These are phyloP conservation scores for Ilex asprella DNA, from an alignment of 257 asterid species.

Conservation along the genomic window DNA sequence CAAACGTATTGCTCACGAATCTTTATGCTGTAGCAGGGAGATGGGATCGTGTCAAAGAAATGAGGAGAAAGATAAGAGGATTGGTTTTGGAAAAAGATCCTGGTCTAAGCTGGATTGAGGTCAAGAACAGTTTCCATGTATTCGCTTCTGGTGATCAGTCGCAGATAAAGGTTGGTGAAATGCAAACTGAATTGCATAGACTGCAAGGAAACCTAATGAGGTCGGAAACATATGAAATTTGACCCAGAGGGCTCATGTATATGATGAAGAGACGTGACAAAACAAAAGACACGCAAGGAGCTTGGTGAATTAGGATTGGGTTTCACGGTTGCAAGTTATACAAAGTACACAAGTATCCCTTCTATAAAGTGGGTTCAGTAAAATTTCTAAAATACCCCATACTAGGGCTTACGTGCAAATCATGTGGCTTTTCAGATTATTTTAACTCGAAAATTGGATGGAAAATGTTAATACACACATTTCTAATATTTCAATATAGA, in stretches of 20 bases:
- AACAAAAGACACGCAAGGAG: neutral
- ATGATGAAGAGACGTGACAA: neutral
- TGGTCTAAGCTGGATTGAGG: conserved; percentile 76
- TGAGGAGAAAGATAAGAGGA: conserved; percentile 47
- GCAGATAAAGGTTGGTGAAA: conserved; percentile 27
- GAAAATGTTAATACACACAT: too few species aligned
- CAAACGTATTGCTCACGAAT: conserved; percentile 43
- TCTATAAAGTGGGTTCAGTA: neutral
- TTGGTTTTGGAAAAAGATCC: conserved; percentile 45
- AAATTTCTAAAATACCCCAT: neutral
- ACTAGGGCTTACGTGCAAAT: neutral
- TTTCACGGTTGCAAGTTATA: too few species aligned
- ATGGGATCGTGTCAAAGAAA: conserved; percentile 52
- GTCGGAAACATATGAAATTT: conserved; percentile 15
- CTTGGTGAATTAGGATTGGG: neutral
- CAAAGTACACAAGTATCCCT: too few species aligned
- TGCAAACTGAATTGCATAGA: conserved; percentile 32
- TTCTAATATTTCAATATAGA: too few species aligned
- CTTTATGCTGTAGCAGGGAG: conserved; percentile 58
- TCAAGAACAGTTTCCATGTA: conserved; percentile 28
- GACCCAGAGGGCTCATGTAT: neutral
- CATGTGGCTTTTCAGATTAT: too few species aligned
- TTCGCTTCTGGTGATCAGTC: conserved; percentile 55
- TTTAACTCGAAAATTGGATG: too few species aligned
- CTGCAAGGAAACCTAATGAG: conserved; percentile 32